phyloP scores from a whole-genome alignment of 345 rosid species.

The Lumnitzera littorea region DNA sequence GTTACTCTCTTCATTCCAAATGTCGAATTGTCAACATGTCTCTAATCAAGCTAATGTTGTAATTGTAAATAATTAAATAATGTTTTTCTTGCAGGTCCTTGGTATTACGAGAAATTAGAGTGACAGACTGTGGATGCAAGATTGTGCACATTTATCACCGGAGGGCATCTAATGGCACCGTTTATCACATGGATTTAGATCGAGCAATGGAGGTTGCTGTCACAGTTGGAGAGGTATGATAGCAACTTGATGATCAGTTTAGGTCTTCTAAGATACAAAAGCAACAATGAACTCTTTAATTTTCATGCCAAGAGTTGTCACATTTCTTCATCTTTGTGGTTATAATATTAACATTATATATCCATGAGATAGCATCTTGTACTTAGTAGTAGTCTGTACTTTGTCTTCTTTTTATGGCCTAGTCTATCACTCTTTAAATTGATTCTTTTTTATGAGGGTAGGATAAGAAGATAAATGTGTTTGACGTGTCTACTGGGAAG shows the following conservation, averaged over 20 bases:
- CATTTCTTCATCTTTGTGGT: too few relatives aligned
- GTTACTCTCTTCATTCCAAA: neutral
- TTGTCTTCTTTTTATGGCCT: too few relatives aligned
- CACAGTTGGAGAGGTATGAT: conserved; percentile 72
- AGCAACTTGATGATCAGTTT: conserved; percentile 6
- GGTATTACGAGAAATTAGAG: conserved; percentile 49
- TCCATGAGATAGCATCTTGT: too few relatives aligned
- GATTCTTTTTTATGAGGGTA: conserved; percentile 16
- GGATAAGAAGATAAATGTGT: conserved; percentile 80
- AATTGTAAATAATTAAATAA: neutral
- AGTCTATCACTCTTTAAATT: conserved; percentile 1
- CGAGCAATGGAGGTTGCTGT: conserved; percentile 49
- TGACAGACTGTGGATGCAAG: conserved; percentile 25
- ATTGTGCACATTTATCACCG: conserved; percentile 53
- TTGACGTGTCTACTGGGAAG: conserved; percentile 54
- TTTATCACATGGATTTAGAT: conserved; percentile 78
- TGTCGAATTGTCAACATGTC: neutral
- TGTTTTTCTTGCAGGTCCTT: conserved; percentile 42
- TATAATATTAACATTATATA: too few relatives aligned
- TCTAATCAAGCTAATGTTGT: too few relatives aligned
- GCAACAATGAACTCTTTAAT: neutral
- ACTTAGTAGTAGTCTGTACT: too few relatives aligned
- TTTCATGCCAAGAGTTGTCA: too few relatives aligned
- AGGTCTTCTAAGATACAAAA: neutral
- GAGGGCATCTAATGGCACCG: conserved; percentile 66